A percentile compares a stretch with the other conserved stretches of the same genome.
Conservation (phyloP, 495 filamentous ascomycete genomes). For the Penicillium lividum region DNA sequence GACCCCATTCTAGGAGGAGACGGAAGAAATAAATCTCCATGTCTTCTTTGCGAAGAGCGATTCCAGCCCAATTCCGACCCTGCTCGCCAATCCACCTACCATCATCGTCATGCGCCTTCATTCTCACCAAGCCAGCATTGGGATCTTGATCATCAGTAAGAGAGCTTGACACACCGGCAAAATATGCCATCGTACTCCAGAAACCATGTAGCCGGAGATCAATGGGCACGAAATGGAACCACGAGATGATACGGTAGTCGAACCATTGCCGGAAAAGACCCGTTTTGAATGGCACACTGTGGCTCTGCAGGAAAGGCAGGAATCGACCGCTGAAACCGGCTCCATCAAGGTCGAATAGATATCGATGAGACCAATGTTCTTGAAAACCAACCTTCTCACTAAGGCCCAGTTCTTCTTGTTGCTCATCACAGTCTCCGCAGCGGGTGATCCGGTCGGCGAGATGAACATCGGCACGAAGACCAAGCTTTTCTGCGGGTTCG, state of each 20-base stretch:
- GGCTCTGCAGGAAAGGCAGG: slow-evolving; percentile 60
- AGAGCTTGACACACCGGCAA: slow-evolving; percentile 41
- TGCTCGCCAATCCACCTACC: slow-evolving; percentile 65
- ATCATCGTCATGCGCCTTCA: slow-evolving; percentile 45
- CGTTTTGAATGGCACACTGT: slow-evolving; percentile 61
- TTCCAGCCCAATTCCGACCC: slow-evolving; percentile 64
- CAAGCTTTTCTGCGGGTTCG: slow-evolving; percentile 30
- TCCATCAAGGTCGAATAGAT: slow-evolving; percentile 68
- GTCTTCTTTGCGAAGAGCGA: slow-evolving; percentile 72
- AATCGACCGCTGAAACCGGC: slow-evolving; percentile 68
- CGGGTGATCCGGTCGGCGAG: slow-evolving; percentile 53
- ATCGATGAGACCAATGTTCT: slow-evolving; percentile 62
- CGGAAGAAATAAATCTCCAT: slow-evolving; percentile 84
- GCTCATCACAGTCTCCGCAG: slow-evolving; percentile 57
- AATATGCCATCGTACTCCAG: slow-evolving; percentile 66
- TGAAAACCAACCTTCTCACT: slow-evolving; percentile 50
- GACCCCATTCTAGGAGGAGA: slow-evolving; percentile 73
- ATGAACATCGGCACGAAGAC: slow-evolving; percentile 43
- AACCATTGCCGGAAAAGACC: slow-evolving; percentile 76
- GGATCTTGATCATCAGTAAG: slow-evolving; percentile 7
- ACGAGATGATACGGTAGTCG: slow-evolving; percentile 66
- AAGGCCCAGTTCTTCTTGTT: slow-evolving; percentile 53
- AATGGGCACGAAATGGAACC: slow-evolving; percentile 77
- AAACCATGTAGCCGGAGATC: slow-evolving; percentile 68
- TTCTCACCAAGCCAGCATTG: slow-evolving; percentile 17